Conservation (phyloP, 306 rosid species). For the Fragaria vesca region DNA sequence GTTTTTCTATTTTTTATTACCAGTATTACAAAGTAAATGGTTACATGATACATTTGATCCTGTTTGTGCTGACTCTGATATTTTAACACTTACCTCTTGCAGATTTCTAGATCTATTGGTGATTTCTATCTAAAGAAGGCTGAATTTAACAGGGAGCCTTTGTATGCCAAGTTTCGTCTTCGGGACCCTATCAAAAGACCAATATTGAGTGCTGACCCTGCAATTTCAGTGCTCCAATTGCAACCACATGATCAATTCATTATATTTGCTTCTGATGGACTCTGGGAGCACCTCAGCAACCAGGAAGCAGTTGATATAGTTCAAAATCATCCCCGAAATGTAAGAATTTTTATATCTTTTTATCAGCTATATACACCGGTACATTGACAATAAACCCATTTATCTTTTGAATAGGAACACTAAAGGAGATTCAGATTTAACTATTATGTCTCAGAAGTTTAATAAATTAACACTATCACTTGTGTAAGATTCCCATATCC, state of each 20-base stretch:
- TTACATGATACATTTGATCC: conserved; percentile 13
- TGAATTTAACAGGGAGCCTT: conserved; percentile 87
- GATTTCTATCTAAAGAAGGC: conserved; percentile 82
- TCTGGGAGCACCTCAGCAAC: conserved; percentile 93
- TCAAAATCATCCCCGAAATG: conserved; percentile 64
- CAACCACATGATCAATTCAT: conserved; percentile 74
- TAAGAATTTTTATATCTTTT: conserved; percentile 38
- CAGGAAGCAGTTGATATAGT: conserved; percentile 94
- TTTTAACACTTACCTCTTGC: conserved; percentile 26
- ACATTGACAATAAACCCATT: neutral
- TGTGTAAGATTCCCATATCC: neutral
- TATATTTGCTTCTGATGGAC: conserved; percentile 93
- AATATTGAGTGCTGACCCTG: conserved; percentile 78
- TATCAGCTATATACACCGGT: neutral
- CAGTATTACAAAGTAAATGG: neutral
- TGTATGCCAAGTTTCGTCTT: conserved; percentile 74
- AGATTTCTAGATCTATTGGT: conserved; percentile 91
- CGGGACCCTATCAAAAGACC: conserved; percentile 66
- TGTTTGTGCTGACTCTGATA: conserved; percentile 17
- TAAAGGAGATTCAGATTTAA: neutral
- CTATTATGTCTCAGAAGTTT: neutral
- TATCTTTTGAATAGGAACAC: neutral
- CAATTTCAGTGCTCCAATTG: conserved; percentile 61
- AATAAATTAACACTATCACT: neutral
- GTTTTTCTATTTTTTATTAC: neutral